phyloP scores from a whole-genome alignment of 2,329 filamentous ascomycete genomes.

The Biscogniauxia sp. region DNA sequence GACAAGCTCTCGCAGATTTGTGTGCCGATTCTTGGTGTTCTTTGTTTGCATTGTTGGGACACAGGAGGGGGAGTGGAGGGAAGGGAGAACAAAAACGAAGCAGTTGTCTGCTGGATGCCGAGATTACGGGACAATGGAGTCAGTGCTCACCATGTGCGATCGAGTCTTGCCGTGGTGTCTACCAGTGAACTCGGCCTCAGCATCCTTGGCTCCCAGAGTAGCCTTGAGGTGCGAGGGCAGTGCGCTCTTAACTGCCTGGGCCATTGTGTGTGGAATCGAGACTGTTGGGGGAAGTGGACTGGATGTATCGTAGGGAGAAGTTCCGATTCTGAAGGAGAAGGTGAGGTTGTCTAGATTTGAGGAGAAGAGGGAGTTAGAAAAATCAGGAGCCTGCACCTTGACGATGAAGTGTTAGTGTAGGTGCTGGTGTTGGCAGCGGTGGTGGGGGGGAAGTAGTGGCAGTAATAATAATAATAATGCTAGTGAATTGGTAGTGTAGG shows the following conservation, averaged over 20 bases:
- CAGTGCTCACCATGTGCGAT: constrained; percentile 73
- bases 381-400: not conserved
- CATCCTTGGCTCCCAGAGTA: constrained; percentile 40
- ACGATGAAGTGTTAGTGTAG: not conserved
- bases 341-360: not conserved
- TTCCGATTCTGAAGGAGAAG: not conserved
- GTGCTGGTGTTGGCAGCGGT: not conserved
- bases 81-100: constrained; percentile 5
- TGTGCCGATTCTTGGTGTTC: not conserved
- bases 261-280: constrained; percentile 49
- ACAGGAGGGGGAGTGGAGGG: not conserved
- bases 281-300: constrained; percentile 8
- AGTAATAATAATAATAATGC: not conserved
- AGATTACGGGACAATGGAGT: constrained; percentile 1
- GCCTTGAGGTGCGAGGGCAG: constrained; percentile 84
- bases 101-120: not conserved
- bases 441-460: constrained; percentile 9
- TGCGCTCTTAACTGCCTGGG: constrained; percentile 68
- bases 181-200: constrained; percentile 51
- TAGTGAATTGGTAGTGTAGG: not conserved
- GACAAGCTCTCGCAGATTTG: not conserved
- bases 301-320: not conserved
- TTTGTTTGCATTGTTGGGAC: not conserved
- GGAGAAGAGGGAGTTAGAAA: not conserved
- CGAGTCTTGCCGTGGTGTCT: constrained; percentile 83